A percentile compares a stretch with the other conserved stretches of the same genome.
Evolutionary conservation across 192 early-diverging fungal species (phyloP).

Genomic region (Backusella sp.): DNA sequence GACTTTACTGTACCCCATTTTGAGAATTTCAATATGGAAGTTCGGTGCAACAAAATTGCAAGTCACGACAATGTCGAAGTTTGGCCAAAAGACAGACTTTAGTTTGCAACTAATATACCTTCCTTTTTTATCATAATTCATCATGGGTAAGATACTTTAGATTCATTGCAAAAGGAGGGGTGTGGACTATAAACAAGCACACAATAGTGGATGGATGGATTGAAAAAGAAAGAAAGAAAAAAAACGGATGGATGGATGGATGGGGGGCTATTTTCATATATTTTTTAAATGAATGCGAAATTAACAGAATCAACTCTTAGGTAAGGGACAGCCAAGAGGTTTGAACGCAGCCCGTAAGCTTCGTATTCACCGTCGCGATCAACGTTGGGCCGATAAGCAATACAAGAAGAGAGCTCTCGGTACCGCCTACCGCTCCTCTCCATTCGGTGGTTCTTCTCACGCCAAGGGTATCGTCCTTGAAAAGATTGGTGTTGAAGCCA

Average conservation of each 20-base stretch:
- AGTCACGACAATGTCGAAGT: neutral
- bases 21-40: neutral
- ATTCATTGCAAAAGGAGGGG: neutral
- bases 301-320: constrained; percentile 19
- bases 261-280: too few species aligned
- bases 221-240: neutral
- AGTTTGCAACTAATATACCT: constrained; percentile 18
- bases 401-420: constrained; percentile 99
- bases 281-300: too few species aligned
- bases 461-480: constrained; percentile 99
- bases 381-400: constrained; percentile 93
- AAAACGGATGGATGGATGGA: neutral
- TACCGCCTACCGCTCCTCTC: constrained; percentile 97
- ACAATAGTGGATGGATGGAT: constrained; percentile 7
- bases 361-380: constrained; percentile 93
- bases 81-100: constrained; percentile 14
- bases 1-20: too few species aligned
- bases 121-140: constrained; percentile 29
- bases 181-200: neutral
- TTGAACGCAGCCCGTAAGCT: constrained; percentile 97
- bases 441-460: constrained; percentile 99
- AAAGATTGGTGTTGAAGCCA: constrained; percentile 99
- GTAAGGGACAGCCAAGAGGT: constrained; percentile 91
- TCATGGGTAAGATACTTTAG: constrained; percentile 21
- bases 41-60: neutral